Conservation (phyloP, 2,329 filamentous ascomycete species). For the Lecanicillium sp. region DNA sequence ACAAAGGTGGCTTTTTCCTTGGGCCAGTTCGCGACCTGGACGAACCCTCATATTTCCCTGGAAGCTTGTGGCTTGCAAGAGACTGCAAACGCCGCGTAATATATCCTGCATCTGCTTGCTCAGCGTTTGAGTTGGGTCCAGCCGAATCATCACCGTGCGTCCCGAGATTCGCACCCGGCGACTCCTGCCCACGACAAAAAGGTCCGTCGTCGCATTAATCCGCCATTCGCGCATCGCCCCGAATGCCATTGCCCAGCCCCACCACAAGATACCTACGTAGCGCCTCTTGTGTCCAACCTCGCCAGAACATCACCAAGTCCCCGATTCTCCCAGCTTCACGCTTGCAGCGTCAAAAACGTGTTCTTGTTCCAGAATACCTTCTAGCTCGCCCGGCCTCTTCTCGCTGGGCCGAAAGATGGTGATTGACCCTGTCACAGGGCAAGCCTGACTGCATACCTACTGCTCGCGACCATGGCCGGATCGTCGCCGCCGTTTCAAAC, state of each 20-base stretch:
- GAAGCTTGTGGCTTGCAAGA: constrained; percentile 1
- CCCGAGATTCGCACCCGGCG: not conserved
- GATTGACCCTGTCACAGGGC: not conserved
- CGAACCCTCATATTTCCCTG: too few species aligned
- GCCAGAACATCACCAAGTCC: not conserved
- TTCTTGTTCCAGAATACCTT: too few species aligned
- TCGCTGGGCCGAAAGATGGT: not conserved
- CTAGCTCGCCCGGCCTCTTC: too few species aligned
- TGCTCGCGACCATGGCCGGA: constrained; percentile 2
- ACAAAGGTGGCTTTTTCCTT: not conserved
- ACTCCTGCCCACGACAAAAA: not conserved
- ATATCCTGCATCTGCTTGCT: not conserved
- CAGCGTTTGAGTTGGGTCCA: not conserved
- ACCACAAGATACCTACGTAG: constrained; percentile 4
- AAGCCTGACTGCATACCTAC: not conserved
- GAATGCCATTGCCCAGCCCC: constrained; percentile 5
- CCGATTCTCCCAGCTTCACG: not conserved
- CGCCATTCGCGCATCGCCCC: not conserved
- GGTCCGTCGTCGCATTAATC: not conserved
- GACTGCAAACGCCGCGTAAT: not conserved
- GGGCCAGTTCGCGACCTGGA: not conserved
- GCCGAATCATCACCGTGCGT: not conserved
- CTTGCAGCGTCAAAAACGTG: not conserved
- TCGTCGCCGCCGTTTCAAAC: constrained; percentile 13
- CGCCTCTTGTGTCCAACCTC: constrained; percentile 6